Conservation (phyloP, 805 yeast species). For the Zygosaccharomyces lentus region DNA sequence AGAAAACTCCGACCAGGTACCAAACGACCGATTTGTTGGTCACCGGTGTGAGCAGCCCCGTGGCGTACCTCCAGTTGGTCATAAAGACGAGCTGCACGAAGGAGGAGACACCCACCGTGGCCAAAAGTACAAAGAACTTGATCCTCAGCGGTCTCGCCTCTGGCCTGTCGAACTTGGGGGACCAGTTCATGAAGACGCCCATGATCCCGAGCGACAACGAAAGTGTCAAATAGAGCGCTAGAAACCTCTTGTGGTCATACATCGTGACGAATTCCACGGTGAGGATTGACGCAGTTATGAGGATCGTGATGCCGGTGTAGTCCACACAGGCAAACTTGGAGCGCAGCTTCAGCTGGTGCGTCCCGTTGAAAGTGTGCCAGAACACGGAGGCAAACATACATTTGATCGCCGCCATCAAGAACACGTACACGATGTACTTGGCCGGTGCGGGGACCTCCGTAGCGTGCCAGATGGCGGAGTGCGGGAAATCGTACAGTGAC, state of each 20-base stretch:
- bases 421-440: constrained; percentile 50
- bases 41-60: constrained; percentile 61
- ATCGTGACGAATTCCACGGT: constrained; percentile 81
- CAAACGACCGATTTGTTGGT: constrained; percentile 59
- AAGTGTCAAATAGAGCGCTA: constrained; percentile 47
- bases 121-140: constrained; percentile 71
- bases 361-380: constrained; percentile 91
- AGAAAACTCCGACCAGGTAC: constrained; percentile 77
- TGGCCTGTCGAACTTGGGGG: constrained; percentile 85
- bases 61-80: constrained; percentile 52
- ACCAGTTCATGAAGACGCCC: constrained; percentile 84
- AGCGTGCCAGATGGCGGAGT: constrained; percentile 45
- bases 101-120: constrained; percentile 69
- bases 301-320: constrained; percentile 87
- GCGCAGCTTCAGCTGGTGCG: constrained; percentile 58
- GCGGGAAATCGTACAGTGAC: constrained; percentile 59
- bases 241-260: constrained; percentile 32
- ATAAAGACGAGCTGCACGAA: constrained; percentile 48
- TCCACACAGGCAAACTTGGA: constrained; percentile 87
- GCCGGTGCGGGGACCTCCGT: constrained; percentile 40
- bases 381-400: constrained; percentile 75
- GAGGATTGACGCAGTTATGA: constrained; percentile 84
- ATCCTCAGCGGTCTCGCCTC: constrained; percentile 78
- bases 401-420: constrained; percentile 65
- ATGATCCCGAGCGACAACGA: constrained; percentile 63